Conservation (phyloP, 148 eudicot species). For the Fallopia convolvulus region DNA sequence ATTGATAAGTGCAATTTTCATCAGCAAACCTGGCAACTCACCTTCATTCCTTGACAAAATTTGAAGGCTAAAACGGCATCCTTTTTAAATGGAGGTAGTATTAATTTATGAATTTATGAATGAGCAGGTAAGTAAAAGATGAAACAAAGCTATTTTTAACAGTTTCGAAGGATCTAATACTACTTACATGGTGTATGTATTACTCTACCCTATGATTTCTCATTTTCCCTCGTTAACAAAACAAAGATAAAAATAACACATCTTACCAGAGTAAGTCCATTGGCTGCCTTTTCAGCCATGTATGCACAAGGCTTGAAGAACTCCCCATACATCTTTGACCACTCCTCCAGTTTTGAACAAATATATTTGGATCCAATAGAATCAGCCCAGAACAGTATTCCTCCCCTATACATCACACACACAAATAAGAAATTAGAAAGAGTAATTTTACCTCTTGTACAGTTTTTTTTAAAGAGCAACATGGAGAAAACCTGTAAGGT, state of each 20-base stretch:
- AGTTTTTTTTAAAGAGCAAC: neutral
- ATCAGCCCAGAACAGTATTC: constrained; percentile 88
- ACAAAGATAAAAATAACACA: neutral
- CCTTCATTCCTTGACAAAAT: too few species aligned
- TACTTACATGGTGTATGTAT: neutral
- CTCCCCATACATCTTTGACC: constrained; percentile 70
- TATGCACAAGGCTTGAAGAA: constrained; percentile 85
- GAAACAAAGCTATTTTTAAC: neutral
- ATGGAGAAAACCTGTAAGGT: constrained; percentile 67
- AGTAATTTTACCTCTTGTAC: neutral
- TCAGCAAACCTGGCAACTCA: too few species aligned
- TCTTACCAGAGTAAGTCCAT: constrained; percentile 73
- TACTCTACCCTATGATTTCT: neutral
- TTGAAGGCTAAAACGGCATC: neutral
- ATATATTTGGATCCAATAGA: constrained; percentile 81
- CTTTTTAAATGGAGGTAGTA: neutral
- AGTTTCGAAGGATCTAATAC: neutral
- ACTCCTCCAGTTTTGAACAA: constrained; percentile 63
- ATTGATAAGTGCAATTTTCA: too few species aligned
- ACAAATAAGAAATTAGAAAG: constrained; percentile 7
- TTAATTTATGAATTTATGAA: neutral
- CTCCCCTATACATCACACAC: constrained; percentile 47
- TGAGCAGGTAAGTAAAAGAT: neutral
- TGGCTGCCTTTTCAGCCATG: constrained; percentile 81
- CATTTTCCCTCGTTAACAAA: neutral